Evolutionary conservation across 2,329 filamentous ascomycete genomes (phyloP), one percentile per base, ranked within the genome.

Genomic region (Aureobasidium pullulans): DNA sequence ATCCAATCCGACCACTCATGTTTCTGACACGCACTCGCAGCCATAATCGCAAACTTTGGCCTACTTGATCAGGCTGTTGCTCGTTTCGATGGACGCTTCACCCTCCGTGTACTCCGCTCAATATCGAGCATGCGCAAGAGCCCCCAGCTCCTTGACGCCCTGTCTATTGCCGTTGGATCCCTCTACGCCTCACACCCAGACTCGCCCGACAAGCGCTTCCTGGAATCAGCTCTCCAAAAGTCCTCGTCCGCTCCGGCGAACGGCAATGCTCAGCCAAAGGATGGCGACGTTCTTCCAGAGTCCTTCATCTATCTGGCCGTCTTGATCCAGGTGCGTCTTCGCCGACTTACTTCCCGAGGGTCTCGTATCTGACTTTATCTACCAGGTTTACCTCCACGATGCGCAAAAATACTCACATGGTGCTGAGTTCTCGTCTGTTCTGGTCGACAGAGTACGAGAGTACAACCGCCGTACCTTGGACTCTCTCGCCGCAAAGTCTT

Each of bases 121-220:
- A 96, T 97, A 77, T 96, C 94, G 42, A 92, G 91, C 59, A 86
- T 97, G 73, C 90, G 94, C 73, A 97, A 97, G 81, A 85, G 90
- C 66, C 70, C 73, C 67, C 67, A 70, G 61, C 69, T 71, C 60
- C 60, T 65, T 39, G 66, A 70, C 54, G 69, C 70, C 42, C 64
- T 73, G 59, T 63, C 66, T 10, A 54, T 63, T 23, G 71, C 62
- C 28, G 54, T 63, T 44, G 57, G 54, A 15, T 53, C 61, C 10
- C 54, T 61, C 1, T 63, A 61, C 57, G 57, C 60, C 13, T 61
- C 54, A 23, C 49, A 49, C 39, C 47, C 59, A 9, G 62, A 61
- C 16, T 53, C 52, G 29, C 48, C 62, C 7, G 58, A 46, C 23
- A 60, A 58, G 40, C 50, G 39, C 48, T 62, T 63, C 56, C 32